Evolutionary conservation across 306 rosid genomes (phyloP).

Genomic region (Mimosa pudica): DNA sequence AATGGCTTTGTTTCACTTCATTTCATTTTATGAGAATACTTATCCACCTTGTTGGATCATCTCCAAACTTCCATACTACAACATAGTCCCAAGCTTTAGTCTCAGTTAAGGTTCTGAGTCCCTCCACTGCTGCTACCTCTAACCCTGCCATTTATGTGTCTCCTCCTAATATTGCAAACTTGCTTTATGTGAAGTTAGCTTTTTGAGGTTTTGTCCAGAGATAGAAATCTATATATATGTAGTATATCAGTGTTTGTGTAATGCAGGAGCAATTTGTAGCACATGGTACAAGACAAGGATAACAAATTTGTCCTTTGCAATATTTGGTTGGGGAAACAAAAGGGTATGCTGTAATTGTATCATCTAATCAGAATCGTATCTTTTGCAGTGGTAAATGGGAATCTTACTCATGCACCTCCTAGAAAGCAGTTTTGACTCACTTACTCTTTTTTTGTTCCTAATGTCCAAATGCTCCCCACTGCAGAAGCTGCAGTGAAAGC

Average conservation of each 20-base stretch:
- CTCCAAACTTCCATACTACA: slow-evolving; percentile 76
- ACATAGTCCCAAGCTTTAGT: slow-evolving; percentile 66
- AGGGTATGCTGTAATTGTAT: slow-evolving; percentile 21
- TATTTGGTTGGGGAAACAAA: not conserved
- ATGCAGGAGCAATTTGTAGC: slow-evolving; percentile 30
- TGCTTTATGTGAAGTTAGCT: not conserved
- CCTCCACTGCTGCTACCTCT: slow-evolving; percentile 40
- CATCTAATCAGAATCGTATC: slow-evolving; percentile 41
- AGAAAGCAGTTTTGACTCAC: slow-evolving; percentile 49
- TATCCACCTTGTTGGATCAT: slow-evolving; percentile 57
- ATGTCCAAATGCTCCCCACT: slow-evolving; percentile 30
- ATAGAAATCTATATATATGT: no score
- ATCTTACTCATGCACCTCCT: slow-evolving; percentile 33
- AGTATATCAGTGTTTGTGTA: not conserved
- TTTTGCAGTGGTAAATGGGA: slow-evolving; percentile 34
- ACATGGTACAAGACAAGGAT: slow-evolving; percentile 51
- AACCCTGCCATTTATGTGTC: slow-evolving; percentile 38
- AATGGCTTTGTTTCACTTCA: not conserved
- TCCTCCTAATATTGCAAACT: slow-evolving; percentile 28
- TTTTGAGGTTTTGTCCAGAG: not conserved
- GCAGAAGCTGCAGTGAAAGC: slow-evolving; percentile 35
- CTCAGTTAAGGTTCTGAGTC: slow-evolving; percentile 60
- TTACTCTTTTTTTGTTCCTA: not conserved
- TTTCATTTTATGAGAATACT: not conserved
- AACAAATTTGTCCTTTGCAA: slow-evolving; percentile 36